Conservation (phyloP, 345 rosid species). For the Brassica napus region Da-Ae NC_063434.1:1539001-1539500, state of each 20-base stretch:
- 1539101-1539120: slow-evolving; percentile 52
- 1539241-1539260: background rate
- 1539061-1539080: background rate
- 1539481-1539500: slow-evolving; percentile 41
- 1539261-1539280: slow-evolving; percentile 8
- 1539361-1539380: slow-evolving; percentile 83
- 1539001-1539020: too few species aligned
- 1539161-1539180: slow-evolving; percentile 76
- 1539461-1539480: slow-evolving; percentile 78
- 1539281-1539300: background rate
- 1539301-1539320: too few species aligned
- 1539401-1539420: slow-evolving; percentile 67
- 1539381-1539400: slow-evolving; percentile 82
- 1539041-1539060: background rate
- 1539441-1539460: slow-evolving; percentile 75
- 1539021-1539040: background rate
- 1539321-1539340: background rate
- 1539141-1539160: slow-evolving; percentile 53
- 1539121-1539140: slow-evolving; percentile 73
- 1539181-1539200: slow-evolving; percentile 62
- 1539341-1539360: slow-evolving; percentile 56
- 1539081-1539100: background rate
- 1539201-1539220: slow-evolving; percentile 74
- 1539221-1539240: slow-evolving; percentile 59
- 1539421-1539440: slow-evolving; percentile 81